Base-by-base conservation (phyloP, 306 rosid genomes). In the peach (Prunus persica) region DNA sequence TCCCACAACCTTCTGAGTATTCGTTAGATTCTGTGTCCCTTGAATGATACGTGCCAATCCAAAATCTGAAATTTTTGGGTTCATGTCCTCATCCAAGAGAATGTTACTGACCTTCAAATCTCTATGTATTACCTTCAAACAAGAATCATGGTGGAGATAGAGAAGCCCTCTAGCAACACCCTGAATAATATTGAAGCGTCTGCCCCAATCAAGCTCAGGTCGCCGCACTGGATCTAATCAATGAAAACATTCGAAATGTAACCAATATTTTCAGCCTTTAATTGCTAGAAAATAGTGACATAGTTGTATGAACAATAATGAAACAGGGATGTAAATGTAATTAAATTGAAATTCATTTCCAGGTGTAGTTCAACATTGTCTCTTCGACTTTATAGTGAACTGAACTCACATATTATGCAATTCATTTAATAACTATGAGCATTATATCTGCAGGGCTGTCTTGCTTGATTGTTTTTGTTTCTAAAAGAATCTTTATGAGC, bases 1-100 rank as follows among this genome's bases (percentile, higher is more conserved):
- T 24, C 86, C 86, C 8, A 83, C 81, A 47, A 83, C n/a, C 20
- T 69, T 60, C 8, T 20, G 25, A 2, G 83, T 83, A 8, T 71
- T 83, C 25, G 19, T 2, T 25, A 0, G 13, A 62, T 43, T 11
- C 0, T 68, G 8, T 2, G 80, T 28, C 1, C 72, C 80, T 63
- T 72, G 22, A 8, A 85, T 41, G 0, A 72, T 66, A 11, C 73
- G 62, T 46, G 88, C 75, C 82, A 82, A 34, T 50, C 88, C 86
- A 64, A 82, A 85, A 76, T 82, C 82, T 4, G 75, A 84, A 19
- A 84, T 80, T 69, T 84, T 84, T 6, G 84, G 57, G 6, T 84
- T 84, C 82, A 84, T 84, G 9, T 77, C 47, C 58, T 55, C 78
- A 24, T 81, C 74, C 49, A 81, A 56, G 38, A 81, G 78, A 56